These are phyloP conservation scores for Teratosphaeria viscida DNA, from an alignment of 2,329 filamentous ascomycete species.

Conservation along the genomic window DNA sequence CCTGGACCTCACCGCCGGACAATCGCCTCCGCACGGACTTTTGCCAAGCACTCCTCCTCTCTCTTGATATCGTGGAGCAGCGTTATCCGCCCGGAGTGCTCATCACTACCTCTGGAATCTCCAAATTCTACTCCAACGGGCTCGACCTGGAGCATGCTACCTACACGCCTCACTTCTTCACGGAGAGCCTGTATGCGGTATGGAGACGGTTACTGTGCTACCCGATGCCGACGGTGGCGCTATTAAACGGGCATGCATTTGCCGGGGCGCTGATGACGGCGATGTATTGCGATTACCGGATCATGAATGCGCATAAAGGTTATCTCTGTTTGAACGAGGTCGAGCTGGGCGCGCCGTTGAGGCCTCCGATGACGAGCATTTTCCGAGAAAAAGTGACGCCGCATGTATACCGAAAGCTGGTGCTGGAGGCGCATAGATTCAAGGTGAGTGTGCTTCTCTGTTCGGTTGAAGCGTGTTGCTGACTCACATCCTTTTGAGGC, in stretches of 20 bases:
- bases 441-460: slow-evolving; percentile 19
- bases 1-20: slow-evolving; percentile 60
- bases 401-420: slow-evolving; percentile 49
- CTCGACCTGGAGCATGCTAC: slow-evolving; percentile 64
- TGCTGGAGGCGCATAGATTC: slow-evolving; percentile 65
- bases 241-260: slow-evolving; percentile 71
- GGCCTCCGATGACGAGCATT: slow-evolving; percentile 61
- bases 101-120: slow-evolving; percentile 62
- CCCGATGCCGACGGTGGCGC: slow-evolving; percentile 72
- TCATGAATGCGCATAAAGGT: slow-evolving; percentile 61
- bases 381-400: slow-evolving; percentile 59
- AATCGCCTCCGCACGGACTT: slow-evolving; percentile 64
- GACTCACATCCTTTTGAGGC: slow-evolving; percentile 26
- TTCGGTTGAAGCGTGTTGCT: not conserved
- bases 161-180: slow-evolving; percentile 48
- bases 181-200: slow-evolving; percentile 50
- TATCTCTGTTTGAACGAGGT: slow-evolving; percentile 74
- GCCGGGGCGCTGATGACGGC: slow-evolving; percentile 73
- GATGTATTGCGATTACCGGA: slow-evolving; percentile 66
- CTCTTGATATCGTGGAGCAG: slow-evolving; percentile 66
- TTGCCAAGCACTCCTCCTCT: slow-evolving; percentile 55
- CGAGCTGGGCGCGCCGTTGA: slow-evolving; percentile 66
- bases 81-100: slow-evolving; percentile 60
- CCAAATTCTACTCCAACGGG: slow-evolving; percentile 61
- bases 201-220: slow-evolving; percentile 59